These are phyloP conservation scores for Isoetes taiwanensis DNA, from an alignment of 75 land plant species.

Conservation along the genomic window DNA sequence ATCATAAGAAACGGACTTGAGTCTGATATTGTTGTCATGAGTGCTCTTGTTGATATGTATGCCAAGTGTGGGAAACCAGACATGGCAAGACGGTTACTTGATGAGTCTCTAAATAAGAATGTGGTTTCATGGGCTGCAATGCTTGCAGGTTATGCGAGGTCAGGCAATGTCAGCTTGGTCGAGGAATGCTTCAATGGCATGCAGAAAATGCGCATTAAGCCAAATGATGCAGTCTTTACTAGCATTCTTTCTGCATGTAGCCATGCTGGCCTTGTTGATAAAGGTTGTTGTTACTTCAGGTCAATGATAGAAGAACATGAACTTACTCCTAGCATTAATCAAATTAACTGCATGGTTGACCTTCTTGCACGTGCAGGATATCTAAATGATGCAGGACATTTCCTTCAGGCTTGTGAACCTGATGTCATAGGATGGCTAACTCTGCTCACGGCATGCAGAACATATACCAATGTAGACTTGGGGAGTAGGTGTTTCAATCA, in stretches of 20 bases:
- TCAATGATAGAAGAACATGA: background rate
- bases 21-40: too few relatives aligned
- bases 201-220: background rate
- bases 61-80: too few relatives aligned
- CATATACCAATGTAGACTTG: background rate
- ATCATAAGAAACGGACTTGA: too few relatives aligned
- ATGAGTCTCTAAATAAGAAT: too few relatives aligned
- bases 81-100: too few relatives aligned
- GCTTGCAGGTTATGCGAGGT: background rate
- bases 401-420: slow-evolving; percentile 7
- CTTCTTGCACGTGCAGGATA: slow-evolving; percentile 4
- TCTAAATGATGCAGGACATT: background rate
- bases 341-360: slow-evolving; percentile 4
- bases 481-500: background rate
- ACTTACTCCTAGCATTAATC: background rate
- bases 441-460: slow-evolving; percentile 6
- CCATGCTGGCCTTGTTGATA: background rate
- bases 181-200: background rate
- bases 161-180: background rate
- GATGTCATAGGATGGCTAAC: slow-evolving; percentile 1
- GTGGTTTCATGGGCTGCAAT: slow-evolving; percentile 4
- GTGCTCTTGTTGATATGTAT: too few relatives aligned
- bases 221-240: too few relatives aligned
- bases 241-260: too few relatives aligned
- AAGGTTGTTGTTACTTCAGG: background rate